Base-by-base conservation (phyloP, 306 rosid species). In the Hippophae rhamnoides region DNA sequence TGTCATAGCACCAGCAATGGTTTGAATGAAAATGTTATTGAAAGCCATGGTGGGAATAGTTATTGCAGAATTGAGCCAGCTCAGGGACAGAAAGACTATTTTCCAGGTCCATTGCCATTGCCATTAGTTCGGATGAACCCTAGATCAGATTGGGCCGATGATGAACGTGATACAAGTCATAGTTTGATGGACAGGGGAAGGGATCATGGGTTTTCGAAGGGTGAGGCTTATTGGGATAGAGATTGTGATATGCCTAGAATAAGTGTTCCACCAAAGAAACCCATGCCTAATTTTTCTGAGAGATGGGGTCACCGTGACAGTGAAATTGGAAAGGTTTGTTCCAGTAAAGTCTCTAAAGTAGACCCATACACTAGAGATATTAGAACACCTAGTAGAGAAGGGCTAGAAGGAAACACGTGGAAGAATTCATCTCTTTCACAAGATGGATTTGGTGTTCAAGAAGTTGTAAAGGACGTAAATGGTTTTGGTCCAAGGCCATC, bases 131-230 rank as follows among this genome's bases (percentile, higher is more conserved):
- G 74, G 70, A 38, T 87, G 79, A 83, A 81, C 23, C 87, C 89
- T 0, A 79, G 98, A 63, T 87, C 87, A 9, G 95, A 92, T 67
- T 92, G 98, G 98, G 98, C 98, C 43, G 98, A 92, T 61, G 98
- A 92, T 65, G 98, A 92, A 74, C 98, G 98, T 12, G 98, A 92
- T 76, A 92, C 96, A 0, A 74, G 96, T 72, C 79, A 81, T 71
- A 81, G 81, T 45, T 76, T 92, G 43, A 47, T 56, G 11, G 89
- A 81, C 66, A 65, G 84, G 56, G 79, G 77, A 44, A 82, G 94
- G 63, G 95, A 87, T 64, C 89, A 70, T 57, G 83, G 86, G 13
- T 75, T 76, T 69, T 45, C 83, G 5, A 87, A 78, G 68, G 69
- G 69, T 2, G 93, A 92, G 52, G 77, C 84, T 60, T 83, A 58